Evolutionary conservation across 495 filamentous ascomycete genomes (phyloP).

Genomic region (Trichoderma asperelloides): DNA sequence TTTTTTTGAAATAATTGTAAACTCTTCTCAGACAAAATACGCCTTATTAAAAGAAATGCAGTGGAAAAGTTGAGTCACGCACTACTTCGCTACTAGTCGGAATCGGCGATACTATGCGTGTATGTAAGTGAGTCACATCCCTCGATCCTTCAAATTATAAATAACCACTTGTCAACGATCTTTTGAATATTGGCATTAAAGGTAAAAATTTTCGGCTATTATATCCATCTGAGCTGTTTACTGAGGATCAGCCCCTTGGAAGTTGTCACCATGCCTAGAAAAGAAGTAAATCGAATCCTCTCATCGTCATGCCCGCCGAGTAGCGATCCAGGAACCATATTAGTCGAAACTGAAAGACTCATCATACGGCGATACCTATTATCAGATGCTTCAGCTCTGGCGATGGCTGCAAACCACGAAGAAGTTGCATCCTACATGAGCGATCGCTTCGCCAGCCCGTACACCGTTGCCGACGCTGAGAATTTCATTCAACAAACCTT

Average conservation of each 20-base stretch:
- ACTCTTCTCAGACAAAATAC: too few species aligned
- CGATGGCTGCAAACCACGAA: slow-evolving; percentile 20
- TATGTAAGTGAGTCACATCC: too few species aligned
- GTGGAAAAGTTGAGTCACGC: too few species aligned
- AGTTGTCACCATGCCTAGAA: neutral
- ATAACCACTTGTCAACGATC: too few species aligned
- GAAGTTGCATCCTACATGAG: slow-evolving; percentile 27
- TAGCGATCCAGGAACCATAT: neutral
- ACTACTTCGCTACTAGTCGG: too few species aligned
- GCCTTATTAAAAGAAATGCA: too few species aligned
- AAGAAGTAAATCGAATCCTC: slow-evolving; percentile 14
- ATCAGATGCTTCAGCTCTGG: slow-evolving; percentile 21
- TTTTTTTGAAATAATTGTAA: too few species aligned
- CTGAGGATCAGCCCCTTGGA: neutral
- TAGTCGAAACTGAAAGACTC: slow-evolving; percentile 11
- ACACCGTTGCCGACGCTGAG: slow-evolving; percentile 23
- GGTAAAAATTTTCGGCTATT: too few species aligned
- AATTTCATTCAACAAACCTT: neutral
- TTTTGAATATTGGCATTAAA: too few species aligned
- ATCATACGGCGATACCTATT: slow-evolving; percentile 23
- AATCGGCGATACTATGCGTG: too few species aligned
- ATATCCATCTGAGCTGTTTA: too few species aligned
- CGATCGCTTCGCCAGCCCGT: slow-evolving; percentile 27
- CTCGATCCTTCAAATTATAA: too few species aligned
- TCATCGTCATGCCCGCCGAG: neutral